These are phyloP conservation scores for Dactylellina leptospora DNA, from an alignment of 2,329 filamentous ascomycete species.

Conservation along the genomic window DNA sequence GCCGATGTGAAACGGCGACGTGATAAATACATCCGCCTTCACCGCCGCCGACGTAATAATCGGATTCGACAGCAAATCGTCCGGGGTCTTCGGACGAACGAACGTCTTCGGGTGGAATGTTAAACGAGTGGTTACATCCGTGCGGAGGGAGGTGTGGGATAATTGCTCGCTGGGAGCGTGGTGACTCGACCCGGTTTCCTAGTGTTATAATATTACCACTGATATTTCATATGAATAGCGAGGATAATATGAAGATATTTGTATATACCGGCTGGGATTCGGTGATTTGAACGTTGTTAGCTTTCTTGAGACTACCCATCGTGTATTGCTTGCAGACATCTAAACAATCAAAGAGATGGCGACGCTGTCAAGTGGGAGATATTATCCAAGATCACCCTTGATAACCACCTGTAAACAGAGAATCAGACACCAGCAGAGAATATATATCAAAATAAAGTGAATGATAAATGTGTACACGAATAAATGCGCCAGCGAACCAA, in stretches of 20 bases:
- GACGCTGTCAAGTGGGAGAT: not conserved
- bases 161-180: conserved; percentile 45
- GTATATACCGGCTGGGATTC: conserved; percentile 6
- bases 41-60: conserved; percentile 18
- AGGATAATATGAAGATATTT: not conserved
- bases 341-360: conserved; percentile 7
- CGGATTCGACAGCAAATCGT: conserved; percentile 30
- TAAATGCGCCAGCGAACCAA: not conserved
- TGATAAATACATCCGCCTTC: conserved; percentile 39
- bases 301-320: conserved; percentile 5
- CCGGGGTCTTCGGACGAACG: conserved; percentile 34
- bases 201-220: not conserved
- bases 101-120: conserved; percentile 39
- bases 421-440: not conserved
- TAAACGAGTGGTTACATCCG: conserved; percentile 18
- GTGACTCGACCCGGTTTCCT: conserved; percentile 39
- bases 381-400: not conserved
- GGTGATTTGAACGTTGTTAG: too few species aligned
- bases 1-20: conserved; percentile 51
- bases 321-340: conserved; percentile 5
- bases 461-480: too few species aligned
- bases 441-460: not conserved
- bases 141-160: conserved; percentile 28
- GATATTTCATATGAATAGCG: not conserved
- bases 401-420: not conserved